These are phyloP conservation scores for Dactylonectria macrodidyma DNA, from an alignment of 2,329 filamentous ascomycete species.

Conservation along the genomic window DNA sequence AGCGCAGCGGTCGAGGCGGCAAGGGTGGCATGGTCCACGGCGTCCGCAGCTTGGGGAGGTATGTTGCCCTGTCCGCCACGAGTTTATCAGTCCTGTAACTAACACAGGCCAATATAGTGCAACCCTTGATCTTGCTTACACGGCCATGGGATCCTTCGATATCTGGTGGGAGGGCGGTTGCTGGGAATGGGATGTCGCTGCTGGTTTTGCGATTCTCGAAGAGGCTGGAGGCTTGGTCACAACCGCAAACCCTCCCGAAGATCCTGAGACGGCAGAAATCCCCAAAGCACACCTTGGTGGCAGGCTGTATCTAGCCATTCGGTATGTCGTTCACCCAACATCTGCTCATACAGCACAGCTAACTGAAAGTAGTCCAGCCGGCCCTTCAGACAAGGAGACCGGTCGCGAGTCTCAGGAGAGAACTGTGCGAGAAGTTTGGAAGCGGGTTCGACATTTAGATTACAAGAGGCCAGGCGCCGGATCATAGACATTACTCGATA, in stretches of 20 bases:
- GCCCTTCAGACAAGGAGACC: constrained; percentile 72
- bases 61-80: neutral
- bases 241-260: constrained; percentile 78
- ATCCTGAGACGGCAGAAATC: constrained; percentile 69
- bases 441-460: constrained; percentile 75
- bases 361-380: constrained; percentile 69
- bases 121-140: constrained; percentile 81
- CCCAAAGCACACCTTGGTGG: constrained; percentile 75
- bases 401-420: constrained; percentile 78
- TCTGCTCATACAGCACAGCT: constrained; percentile 8
- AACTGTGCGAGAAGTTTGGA: constrained; percentile 81
- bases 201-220: constrained; percentile 79
- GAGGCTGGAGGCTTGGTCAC: constrained; percentile 84
- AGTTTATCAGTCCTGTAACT: neutral
- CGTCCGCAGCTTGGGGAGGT: constrained; percentile 77
- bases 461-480: constrained; percentile 73
- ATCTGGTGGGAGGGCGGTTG: constrained; percentile 89
- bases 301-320: constrained; percentile 79
- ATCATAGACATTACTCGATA: neutral
- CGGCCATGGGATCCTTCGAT: constrained; percentile 82
- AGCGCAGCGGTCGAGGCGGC: constrained; percentile 72
- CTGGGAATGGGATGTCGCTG: constrained; percentile 88
- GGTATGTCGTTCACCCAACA: constrained; percentile 56
- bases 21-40: constrained; percentile 87
- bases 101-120: constrained; percentile 62